A percentile compares a stretch with the other conserved stretches of the same genome.
Conservation (phyloP, 768 basidiomycete species). For the Mycena venus region DNA sequence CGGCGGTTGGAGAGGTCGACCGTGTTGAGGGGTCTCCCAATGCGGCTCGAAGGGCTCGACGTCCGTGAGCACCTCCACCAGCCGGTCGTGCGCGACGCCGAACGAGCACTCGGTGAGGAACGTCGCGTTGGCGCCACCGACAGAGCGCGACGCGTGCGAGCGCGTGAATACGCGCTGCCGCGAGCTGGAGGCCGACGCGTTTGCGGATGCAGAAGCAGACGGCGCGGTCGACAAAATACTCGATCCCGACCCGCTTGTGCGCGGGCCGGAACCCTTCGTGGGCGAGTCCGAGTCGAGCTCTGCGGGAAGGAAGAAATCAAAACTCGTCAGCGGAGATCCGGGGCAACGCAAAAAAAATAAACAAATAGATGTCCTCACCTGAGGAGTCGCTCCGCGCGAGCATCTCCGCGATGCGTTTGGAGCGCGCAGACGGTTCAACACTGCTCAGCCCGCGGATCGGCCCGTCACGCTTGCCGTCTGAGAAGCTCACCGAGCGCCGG, state of each 20-base stretch:
- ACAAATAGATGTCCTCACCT: conserved; percentile 4
- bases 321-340: not conserved
- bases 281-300: conserved; percentile 31
- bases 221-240: conserved; percentile 30
- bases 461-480: conserved; percentile 91
- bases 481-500: conserved; percentile 95
- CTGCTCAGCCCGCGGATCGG: conserved; percentile 79
- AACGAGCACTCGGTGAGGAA: conserved; percentile 98
- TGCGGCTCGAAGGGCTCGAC: conserved; percentile 94
- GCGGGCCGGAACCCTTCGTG: conserved; percentile 15
- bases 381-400: conserved; percentile 76
- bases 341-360: conserved; percentile 6
- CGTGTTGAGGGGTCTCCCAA: conserved; percentile 84
- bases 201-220: conserved; percentile 30
- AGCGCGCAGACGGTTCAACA: conserved; percentile 71
- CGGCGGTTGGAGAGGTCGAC: conserved; percentile 84
- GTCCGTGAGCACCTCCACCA: conserved; percentile 94
- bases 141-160: conserved; percentile 54
- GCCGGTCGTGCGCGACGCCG: conserved; percentile 90
- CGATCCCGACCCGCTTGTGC: conserved; percentile 19
- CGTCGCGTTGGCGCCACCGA: conserved; percentile 56
- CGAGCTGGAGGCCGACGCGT: conserved; percentile 47
- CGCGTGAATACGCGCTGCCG: conserved; percentile 58
- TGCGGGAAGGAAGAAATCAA: conserved; percentile 22
- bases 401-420: conserved; percentile 86